Percentiles rank a stretch among this genome's conserved stretches.
These are phyloP conservation scores for Psilocybe cyanescens DNA, from an alignment of 768 basidiomycete genomes.

Conservation along the genomic window DNA sequence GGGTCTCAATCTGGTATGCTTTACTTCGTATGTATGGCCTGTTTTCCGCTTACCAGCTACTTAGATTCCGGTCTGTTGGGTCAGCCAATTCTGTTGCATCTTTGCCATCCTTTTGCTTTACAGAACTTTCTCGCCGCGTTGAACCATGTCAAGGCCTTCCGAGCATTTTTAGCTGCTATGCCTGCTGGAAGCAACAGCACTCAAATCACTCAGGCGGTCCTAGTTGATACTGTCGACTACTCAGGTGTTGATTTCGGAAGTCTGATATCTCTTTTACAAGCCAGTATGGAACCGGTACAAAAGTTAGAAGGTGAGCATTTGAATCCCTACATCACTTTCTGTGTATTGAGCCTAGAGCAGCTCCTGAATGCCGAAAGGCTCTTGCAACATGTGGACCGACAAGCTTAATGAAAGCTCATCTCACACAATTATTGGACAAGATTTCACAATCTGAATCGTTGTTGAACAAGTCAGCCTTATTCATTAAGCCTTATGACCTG, in stretches of 20 bases:
- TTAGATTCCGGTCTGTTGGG: conserved; percentile 8
- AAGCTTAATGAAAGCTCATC: conserved; percentile 41
- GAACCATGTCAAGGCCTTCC: conserved; percentile 61
- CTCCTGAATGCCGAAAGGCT: conserved; percentile 50
- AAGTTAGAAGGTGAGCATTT: conserved; percentile 36
- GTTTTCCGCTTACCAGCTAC: conserved; percentile 1
- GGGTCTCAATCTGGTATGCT: conserved; percentile 4
- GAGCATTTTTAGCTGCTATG: conserved; percentile 52
- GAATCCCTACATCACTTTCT: background rate
- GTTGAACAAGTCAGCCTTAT: conserved; percentile 69
- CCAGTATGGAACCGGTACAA: conserved; percentile 34
- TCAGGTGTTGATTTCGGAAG: conserved; percentile 66
- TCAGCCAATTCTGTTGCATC: conserved; percentile 52
- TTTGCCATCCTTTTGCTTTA: conserved; percentile 67
- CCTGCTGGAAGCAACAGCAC: conserved; percentile 64
- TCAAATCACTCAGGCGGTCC: conserved; percentile 63
- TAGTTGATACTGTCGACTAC: conserved; percentile 64
- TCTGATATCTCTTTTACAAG: conserved; percentile 51
- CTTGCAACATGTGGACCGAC: conserved; percentile 66
- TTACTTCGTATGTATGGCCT: background rate
- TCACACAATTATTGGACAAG: conserved; percentile 48
- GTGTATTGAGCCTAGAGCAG: conserved; percentile 32
- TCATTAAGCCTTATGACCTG: conserved; percentile 75
- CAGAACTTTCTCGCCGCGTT: conserved; percentile 52
- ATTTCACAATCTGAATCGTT: conserved; percentile 48